Base-by-base conservation (phyloP, 129 eudicot species). In the Escallonia herrerae region DNA sequence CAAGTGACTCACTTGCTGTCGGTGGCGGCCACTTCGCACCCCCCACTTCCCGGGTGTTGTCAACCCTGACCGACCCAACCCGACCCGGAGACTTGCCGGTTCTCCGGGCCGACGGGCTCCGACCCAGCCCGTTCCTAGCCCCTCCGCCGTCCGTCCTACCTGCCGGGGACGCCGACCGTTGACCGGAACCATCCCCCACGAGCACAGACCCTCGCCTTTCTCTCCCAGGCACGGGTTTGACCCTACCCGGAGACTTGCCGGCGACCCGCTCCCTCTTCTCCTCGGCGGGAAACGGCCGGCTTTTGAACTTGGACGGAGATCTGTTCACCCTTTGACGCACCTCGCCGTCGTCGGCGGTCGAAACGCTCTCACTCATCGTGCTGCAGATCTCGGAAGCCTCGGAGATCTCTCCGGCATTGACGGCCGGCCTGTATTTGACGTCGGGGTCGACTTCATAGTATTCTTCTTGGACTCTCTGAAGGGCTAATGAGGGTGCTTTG, bases 81-180 rank as follows among this genome's bases (percentile, higher is more conserved):
- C 95, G 88, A 43, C 87, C 71, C 62, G 96, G 96, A 3, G 93
- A 87, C 60, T 74, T 84, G 45, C 95, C 96, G 15, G 72, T 78
- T 63, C 37, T 85, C 52, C 90, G 78, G 13, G 61, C 65, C 5
- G 95, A 87, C 40, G 79, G 79, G 71, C 87, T 78, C 56, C 95
- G 66, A 15, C 79, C 86, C 60, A 82, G 43, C 44, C 69, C 78
- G 62, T 56, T 52, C 48, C 68, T 71, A 6, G 76, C 37, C 8
- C 61, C 56, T 11, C 72, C 74, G 38, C 79, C 59, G 6, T 76
- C 82, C 53, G 60, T 44, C 5, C 95, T 70, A 3, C 56, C 74
- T 66, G 66, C 94, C 41, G 97, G 94, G 46, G 97, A 86, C 79
- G 76, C 80, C 3, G 97, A 80, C 52, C 97, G 45, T 56, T 85